Evolutionary conservation across 73 alveolate species (phyloP), one percentile per base, ranked within the genome.

Genomic region (Uronychia binucleata): DNA sequence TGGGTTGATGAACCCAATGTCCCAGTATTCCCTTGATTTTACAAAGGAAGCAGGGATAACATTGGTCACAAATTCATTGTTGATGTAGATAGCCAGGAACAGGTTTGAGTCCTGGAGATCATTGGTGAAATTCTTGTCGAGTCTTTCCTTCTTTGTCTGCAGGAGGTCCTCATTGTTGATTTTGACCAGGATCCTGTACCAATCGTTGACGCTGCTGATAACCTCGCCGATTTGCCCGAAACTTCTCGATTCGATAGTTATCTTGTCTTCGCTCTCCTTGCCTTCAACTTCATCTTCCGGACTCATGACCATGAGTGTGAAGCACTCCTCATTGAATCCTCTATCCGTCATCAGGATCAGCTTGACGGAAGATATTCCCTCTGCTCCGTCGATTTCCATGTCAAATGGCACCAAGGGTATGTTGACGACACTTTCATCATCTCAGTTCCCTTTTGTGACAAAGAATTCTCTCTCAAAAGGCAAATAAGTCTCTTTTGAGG

Each of bases 1-100:
- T 5, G 81, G 81, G 27, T 75, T 75, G 27, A 75, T 75, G 27
- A 75, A 75, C n/a, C 81, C 81, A 26, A 75, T 8, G 30, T 75
- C 81, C 81, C 81, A 75, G 32, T 75, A 46, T 19, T 46, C 67
- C 19, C 67, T 46, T 46, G n/a, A 5, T 19, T 46, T 46, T 19
- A 46, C 67, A 46, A 46, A 46, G 19, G 67, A 46, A 46, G 67
- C 67, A 46, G 67, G 67, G 19, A 19, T 46, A 5, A 46, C 67
- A 46, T 46, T 46, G 5, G 67, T 46, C 67, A 46, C 67, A 19
- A 46, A 46, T 19, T 46, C 67, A 46, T 46, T 46, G 67, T 46
- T 46, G 67, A 46, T 46, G 19, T 46, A 46, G 5, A 46, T 46
- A 19, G 67, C 5, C n/a, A 46, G n/a, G 19, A 46, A 19, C n/a